Base-by-base conservation (phyloP, 129 eudicot genomes). In the Chrysanthemum makinoi region DNA sequence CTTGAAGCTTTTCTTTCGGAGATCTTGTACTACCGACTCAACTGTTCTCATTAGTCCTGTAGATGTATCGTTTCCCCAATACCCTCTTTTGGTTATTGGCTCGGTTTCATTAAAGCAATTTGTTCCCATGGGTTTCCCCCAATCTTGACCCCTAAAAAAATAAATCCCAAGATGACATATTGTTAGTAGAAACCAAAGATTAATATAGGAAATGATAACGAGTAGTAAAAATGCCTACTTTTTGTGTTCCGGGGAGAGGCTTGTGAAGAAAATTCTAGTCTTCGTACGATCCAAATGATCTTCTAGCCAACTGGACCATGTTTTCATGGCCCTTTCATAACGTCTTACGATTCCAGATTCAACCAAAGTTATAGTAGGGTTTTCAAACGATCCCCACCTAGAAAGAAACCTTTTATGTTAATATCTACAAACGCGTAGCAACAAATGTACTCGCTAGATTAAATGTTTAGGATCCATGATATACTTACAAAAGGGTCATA, bases 251-350 rank as follows among this genome's bases (percentile, higher is more conserved):
- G 97, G 95, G 0, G 97, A 87, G 64, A 82, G 70, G 84, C 91
- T 81, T 72, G 79, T 84, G 84, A 86, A 90, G 75, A 80, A 87
- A 12, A 87, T 54, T n/a, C 75, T 73, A 6, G 94, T 83, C 73
- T 73, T 85, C 44, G 78, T 54, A 14, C 83, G 87, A 61, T 90
- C 70, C 47, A 90, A 69, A 57, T 83, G 82, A 20, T 75, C 22
- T n/a, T 88, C 95, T 80, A 91, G 64, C 95, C 97, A 91, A 63
- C 80, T 76, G 2, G 92, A 80, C 95, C 95, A 91, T 30, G 95
- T 84, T 69, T 77, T 75, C 11, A 91, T 62, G 30, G 95, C 95
- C 92, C 86, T 71, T 72, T 82, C 92, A 13, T 79, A 87, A 69
- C 87, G 74, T 4, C 62, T 79, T 12, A 80, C 75, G 80, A 79